Conservation (phyloP, 768 basidiomycete species). For the Epithele typhae region DNA sequence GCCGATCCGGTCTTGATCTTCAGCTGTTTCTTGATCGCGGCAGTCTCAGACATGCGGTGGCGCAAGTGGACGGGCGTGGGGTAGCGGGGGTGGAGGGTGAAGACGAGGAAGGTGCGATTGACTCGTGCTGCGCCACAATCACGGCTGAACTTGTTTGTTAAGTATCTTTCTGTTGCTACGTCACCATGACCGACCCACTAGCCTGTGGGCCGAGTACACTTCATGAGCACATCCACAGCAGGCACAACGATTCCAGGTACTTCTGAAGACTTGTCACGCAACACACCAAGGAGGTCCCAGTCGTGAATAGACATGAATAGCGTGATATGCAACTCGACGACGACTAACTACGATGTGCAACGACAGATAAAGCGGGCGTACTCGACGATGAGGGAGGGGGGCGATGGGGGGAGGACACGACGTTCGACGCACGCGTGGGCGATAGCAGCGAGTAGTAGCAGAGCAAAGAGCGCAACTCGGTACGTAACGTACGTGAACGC, state of each 20-base stretch:
- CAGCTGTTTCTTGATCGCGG: slow-evolving; percentile 57
- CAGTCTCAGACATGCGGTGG: slow-evolving; percentile 49
- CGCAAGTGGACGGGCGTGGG: too few species aligned
- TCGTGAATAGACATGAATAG: slow-evolving; percentile 17
- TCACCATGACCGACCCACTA: too few species aligned
- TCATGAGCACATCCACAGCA: too few species aligned
- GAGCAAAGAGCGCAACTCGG: background rate
- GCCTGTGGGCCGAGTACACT: too few species aligned
- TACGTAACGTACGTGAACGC: background rate
- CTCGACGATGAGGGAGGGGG: background rate
- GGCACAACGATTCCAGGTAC: background rate
- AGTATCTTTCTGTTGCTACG: too few species aligned
- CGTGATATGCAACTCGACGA: slow-evolving; percentile 16
- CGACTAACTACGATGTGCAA: slow-evolving; percentile 11
- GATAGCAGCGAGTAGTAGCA: slow-evolving; percentile 3
- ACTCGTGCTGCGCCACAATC: too few species aligned
- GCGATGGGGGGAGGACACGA: background rate
- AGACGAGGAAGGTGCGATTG: too few species aligned
- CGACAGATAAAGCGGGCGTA: background rate
- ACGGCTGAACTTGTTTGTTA: too few species aligned
- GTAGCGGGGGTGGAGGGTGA: too few species aligned
- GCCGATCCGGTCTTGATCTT: slow-evolving; percentile 72
- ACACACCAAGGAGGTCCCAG: slow-evolving; percentile 2
- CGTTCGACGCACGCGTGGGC: slow-evolving; percentile 9
- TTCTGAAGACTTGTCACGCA: background rate